Percentiles rank a stretch among this genome's conserved stretches.
phyloP scores from a whole-genome alignment of 345 rosid species.

The Acer negundo region DNA sequence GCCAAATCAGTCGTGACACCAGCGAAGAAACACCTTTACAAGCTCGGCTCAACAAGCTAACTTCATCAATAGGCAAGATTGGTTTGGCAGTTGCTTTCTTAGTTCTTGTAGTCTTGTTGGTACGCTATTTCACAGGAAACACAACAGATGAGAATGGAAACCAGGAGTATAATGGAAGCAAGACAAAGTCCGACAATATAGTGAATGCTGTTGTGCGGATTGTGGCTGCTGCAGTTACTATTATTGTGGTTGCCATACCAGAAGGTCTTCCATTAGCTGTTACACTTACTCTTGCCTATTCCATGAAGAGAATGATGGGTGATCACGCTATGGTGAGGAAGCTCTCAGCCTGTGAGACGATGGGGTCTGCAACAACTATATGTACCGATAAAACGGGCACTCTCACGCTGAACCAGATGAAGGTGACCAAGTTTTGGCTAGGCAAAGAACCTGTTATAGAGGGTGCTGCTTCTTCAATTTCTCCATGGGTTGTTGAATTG shows the following conservation, averaged over 20 bases:
- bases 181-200: constrained; percentile 27
- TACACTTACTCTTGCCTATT: constrained; percentile 45
- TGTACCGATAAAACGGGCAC: constrained; percentile 56
- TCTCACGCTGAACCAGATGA: constrained; percentile 40
- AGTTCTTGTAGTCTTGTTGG: constrained; percentile 33
- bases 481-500: constrained; percentile 27
- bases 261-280: constrained; percentile 54
- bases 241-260: neutral
- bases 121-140: constrained; percentile 46
- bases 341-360: constrained; percentile 48
- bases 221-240: constrained; percentile 44
- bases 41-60: constrained; percentile 39
- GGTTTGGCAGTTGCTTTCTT: constrained; percentile 39
- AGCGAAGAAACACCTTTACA: constrained; percentile 42
- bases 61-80: constrained; percentile 35
- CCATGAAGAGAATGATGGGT: constrained; percentile 48
- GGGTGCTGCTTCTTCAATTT: neutral
- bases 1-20: constrained; percentile 19
- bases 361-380: constrained; percentile 47
- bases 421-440: constrained; percentile 36
- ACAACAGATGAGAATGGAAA: constrained; percentile 36
- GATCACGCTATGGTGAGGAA: constrained; percentile 47
- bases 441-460: constrained; percentile 22
- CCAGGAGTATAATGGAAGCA: constrained; percentile 22
- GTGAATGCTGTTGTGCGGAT: constrained; percentile 32